Base-by-base conservation (phyloP, 768 basidiomycete species). In the Rhizopogon sp. region DNA sequence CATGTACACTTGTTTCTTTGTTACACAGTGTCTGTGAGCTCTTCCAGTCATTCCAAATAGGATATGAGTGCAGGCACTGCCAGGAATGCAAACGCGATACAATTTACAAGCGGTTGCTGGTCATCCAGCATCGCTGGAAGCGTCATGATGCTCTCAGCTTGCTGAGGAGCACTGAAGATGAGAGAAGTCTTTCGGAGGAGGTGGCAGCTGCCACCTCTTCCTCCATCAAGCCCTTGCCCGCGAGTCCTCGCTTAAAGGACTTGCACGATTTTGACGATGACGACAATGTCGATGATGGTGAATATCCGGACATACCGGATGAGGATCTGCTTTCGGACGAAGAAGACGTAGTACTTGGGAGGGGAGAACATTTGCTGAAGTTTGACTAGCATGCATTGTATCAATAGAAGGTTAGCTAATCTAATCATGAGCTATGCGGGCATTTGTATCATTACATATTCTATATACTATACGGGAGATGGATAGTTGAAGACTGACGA, bases 151-250 rank as follows among this genome's bases (percentile, higher is more conserved):
- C 60, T 22, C 56, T 44, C 37, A 43, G n/a, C 14, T 10, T 37
- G 41, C 6, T 17, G 6, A 13, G 45, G 0, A 41, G 62, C 6
- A 59, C 63, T 31, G 68, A 70, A 2, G 64, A 69, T 17, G 68
- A 70, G 44, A 60, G 57, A 45, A 57, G 49, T 45, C 50, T 70
- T 13, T 71, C 68, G 66, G 61, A 62, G 17, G 68, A 70, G 47
- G 58, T 70, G 25, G 59, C 62, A 41, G 64, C 60, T 31, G 61
- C 55, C 41, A 68, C 66, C 2, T 61, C 58, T 16, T 43, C 43
- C 0, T 61, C 58, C 14, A 46, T 39, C 0, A 59, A 54, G 20
- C 56, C 58, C 3, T 60, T 69, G 35, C 52, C 61, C 1, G 33
- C 50, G 2, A 56, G 55, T 40, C 58, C 60, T 17, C 55, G 40